Evolutionary conservation across 1,139 yeast genomes (phyloP), one percentile per base, ranked within the genome.

Genomic region (Keqinozyma sinolaborantium): DNA sequence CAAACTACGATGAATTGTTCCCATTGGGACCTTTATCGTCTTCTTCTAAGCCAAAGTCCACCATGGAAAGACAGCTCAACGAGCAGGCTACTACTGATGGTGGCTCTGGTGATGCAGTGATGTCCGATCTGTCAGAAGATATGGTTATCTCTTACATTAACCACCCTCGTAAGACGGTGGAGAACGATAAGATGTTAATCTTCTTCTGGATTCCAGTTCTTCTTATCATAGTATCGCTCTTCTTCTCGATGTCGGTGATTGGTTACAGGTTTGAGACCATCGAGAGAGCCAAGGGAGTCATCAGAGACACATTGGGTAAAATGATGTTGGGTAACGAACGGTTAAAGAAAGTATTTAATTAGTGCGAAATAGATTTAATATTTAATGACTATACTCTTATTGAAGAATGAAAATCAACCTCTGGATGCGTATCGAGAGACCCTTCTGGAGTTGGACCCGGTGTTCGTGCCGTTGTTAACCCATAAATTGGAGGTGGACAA

Each of bases 191-290:
- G 48, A 83, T 87, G 87, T 66, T 88, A 46, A 63, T 87, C 36
- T 84, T 87, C 51, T 88, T 88, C 70, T 88, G 97, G 97, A 58
- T 83, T 39, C 94, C 94, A 3, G 65, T 79, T 23, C 64, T 83
- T 55, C 48, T 83, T 18, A 40, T 71, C 28, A 66, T 79, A 12
- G 44, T 77, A 2, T 70, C 82, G 1, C 58, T 76, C 30, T 70
- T 78, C 50, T 58, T 78, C 27, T 57, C 63, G 48, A 58, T 79
- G 18, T 60, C 71, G 36, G 66, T 70, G 23, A 66, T 79, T 50
- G 84, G 85, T 3, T 69, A 61, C 49, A 53, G 55, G 39, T 56
- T 69, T 34, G 64, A 63, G 38, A 39, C 54, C 31, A 59, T 68
- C 31, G 74, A 70, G 34, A 45, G 45, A 23, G 53, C 70, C 37